Evolutionary conservation across 2,329 filamentous ascomycete genomes (phyloP).

Genomic region (Aspergillus aculeatus): DNA sequence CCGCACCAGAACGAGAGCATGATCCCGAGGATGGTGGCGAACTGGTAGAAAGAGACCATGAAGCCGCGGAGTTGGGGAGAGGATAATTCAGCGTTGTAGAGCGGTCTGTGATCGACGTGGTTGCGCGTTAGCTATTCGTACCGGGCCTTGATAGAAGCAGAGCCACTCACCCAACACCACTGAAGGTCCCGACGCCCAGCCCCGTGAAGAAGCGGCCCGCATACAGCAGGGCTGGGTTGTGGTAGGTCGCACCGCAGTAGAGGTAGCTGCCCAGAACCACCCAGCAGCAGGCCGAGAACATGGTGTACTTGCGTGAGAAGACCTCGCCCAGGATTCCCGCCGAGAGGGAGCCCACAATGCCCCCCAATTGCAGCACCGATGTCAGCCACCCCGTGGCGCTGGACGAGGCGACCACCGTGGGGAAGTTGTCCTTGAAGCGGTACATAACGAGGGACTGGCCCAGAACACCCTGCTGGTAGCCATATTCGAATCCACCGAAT

Average conservation of each 20-base stretch:
- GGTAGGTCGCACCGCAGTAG: constrained; percentile 26
- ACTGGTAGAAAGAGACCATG: constrained; percentile 35
- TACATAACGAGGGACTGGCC: constrained; percentile 52
- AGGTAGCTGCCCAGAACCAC: constrained; percentile 45
- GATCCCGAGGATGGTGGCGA: constrained; percentile 37
- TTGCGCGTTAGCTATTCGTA: no score
- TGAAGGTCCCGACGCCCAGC: constrained; percentile 34
- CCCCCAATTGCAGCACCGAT: constrained; percentile 54
- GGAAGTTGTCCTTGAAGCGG: constrained; percentile 49
- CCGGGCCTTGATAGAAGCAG: no score
- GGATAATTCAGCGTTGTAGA: constrained; percentile 54
- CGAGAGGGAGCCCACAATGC: constrained; percentile 43
- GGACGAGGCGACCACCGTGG: constrained; percentile 44
- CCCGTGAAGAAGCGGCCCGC: constrained; percentile 34
- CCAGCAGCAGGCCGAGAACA: constrained; percentile 53
- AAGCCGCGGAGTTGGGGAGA: constrained; percentile 34
- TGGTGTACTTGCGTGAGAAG: constrained; percentile 53
- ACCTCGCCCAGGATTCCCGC: constrained; percentile 51
- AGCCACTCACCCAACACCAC: constrained; percentile 27
- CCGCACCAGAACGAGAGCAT: constrained; percentile 39
- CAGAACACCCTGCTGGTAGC: constrained; percentile 47
- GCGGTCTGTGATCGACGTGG: background rate
- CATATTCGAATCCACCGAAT: constrained; percentile 51
- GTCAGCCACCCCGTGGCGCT: constrained; percentile 46
- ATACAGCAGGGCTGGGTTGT: constrained; percentile 26